Conservation (phyloP, 2,329 filamentous ascomycete species). For the Trichoderma atroviride region DNA sequence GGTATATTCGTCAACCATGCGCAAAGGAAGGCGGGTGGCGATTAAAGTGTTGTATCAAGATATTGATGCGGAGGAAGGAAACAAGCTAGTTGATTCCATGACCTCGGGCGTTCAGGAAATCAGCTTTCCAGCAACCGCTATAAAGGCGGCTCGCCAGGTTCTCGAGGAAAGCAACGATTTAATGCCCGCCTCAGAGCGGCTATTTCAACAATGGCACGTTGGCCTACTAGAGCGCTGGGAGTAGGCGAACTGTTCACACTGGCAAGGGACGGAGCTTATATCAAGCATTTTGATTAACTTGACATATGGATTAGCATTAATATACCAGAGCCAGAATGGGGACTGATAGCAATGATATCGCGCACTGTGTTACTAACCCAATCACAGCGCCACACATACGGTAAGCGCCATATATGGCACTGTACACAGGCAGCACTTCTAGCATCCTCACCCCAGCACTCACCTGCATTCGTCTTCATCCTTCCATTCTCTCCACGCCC, state of each 20-base stretch:
- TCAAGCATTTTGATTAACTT: background rate
- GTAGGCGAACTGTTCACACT: background rate
- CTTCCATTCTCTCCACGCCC: background rate
- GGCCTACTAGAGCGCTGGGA: conserved; percentile 57
- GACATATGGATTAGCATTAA: background rate
- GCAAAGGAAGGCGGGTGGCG: conserved; percentile 40
- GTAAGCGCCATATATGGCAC: background rate
- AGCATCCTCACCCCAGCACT: background rate
- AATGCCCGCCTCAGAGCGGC: conserved; percentile 58
- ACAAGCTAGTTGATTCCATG: conserved; percentile 53
- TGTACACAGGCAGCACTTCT: conserved; percentile 12
- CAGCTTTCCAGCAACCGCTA: conserved; percentile 54
- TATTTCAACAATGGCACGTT: conserved; percentile 68
- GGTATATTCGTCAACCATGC: conserved; percentile 50
- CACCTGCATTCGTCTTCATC: background rate
- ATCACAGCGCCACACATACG: background rate
- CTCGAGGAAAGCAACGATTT: conserved; percentile 54
- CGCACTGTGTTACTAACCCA: background rate
- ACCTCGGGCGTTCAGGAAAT: conserved; percentile 63
- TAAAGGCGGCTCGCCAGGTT: conserved; percentile 46
- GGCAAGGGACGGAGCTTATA: background rate
- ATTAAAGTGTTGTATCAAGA: conserved; percentile 58
- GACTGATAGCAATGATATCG: background rate
- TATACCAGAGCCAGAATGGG: background rate
- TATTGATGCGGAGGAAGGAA: conserved; percentile 48